Percentiles rank a stretch among this genome's conserved stretches.
Conservation (phyloP, 257 asterid species). For the Solanum chmielewskii region DNA sequence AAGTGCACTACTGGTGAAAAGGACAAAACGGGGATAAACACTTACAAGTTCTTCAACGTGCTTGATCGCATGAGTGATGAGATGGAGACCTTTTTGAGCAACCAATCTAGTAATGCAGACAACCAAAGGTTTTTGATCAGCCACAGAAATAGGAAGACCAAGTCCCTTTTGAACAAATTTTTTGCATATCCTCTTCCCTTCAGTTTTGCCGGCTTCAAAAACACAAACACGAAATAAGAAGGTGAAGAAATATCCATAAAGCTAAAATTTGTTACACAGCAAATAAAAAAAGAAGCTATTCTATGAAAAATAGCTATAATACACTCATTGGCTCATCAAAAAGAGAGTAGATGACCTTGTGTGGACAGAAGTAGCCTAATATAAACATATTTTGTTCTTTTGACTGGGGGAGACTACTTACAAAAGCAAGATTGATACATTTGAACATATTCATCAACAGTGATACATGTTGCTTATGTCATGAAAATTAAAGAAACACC, state of each 20-base stretch:
- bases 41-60: constrained; percentile 51
- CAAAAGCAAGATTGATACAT: not conserved
- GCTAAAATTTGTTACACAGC: not conserved
- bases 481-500: not conserved
- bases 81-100: constrained; percentile 91
- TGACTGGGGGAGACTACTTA: not conserved
- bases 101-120: constrained; percentile 78
- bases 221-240: not conserved
- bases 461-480: not conserved
- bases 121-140: constrained; percentile 49
- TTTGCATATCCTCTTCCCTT: constrained; percentile 72
- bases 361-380: not conserved
- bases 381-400: not conserved
- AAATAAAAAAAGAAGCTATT: not conserved
- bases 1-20: not conserved
- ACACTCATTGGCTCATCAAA: not conserved
- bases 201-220: constrained; percentile 36
- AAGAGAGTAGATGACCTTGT: not conserved
- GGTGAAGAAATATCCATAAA: not conserved
- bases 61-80: constrained; percentile 61
- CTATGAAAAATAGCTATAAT: not conserved
- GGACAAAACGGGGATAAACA: constrained; percentile 10
- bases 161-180: constrained; percentile 73
- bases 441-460: not conserved
- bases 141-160: constrained; percentile 34